phyloP scores from a whole-genome alignment of 257 asterid species.

The Hygrophila difformis region DNA sequence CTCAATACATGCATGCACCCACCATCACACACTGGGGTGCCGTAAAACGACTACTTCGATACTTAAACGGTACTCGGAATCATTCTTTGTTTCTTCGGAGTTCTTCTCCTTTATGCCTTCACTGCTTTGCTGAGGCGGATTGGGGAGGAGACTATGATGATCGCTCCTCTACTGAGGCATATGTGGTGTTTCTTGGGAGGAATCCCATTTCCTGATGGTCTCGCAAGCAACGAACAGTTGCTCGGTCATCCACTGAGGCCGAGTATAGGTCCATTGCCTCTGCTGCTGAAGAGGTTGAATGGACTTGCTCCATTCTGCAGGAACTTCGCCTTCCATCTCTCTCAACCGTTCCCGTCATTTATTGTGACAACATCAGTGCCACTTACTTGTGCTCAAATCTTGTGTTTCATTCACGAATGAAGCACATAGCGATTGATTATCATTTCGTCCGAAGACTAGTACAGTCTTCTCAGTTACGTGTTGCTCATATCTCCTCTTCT shows the following conservation, averaged over 20 bases:
- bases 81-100: background rate
- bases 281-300: background rate
- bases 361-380: background rate
- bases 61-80: background rate
- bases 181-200: background rate
- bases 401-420: background rate
- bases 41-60: background rate
- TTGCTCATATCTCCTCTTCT: background rate
- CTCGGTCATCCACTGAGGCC: background rate
- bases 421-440: background rate
- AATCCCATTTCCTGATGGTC: background rate
- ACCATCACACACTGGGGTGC: background rate
- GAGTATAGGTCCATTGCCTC: background rate
- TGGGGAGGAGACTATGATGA: background rate
- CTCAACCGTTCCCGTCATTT: background rate
- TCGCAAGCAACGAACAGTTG: background rate
- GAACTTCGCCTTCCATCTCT: background rate
- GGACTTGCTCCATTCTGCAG: background rate
- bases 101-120: background rate
- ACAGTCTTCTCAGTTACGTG: background rate
- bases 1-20: background rate
- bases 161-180: background rate
- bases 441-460: background rate
- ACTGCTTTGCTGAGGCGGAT: background rate
- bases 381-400: background rate